Conservation (phyloP, 2,329 filamentous ascomycete genomes). For the Phaeophleospora eucalypticola region DNA sequence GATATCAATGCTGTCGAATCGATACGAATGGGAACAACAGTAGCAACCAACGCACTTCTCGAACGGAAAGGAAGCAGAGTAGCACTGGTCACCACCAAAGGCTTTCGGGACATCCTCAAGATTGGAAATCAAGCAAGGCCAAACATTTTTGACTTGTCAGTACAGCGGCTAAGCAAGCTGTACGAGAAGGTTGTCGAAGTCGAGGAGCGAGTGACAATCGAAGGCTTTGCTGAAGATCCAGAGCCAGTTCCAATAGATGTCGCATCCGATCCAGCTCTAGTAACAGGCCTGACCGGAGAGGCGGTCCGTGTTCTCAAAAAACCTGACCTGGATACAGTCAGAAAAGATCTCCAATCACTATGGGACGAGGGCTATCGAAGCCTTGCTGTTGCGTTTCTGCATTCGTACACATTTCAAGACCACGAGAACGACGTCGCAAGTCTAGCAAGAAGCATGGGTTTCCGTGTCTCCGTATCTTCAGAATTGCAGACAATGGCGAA, state of each 20-base stretch:
- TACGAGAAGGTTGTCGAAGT: constrained; percentile 78
- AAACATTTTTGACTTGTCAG: constrained; percentile 84
- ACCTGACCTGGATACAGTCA: constrained; percentile 29
- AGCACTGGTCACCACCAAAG: constrained; percentile 78
- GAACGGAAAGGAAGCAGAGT: constrained; percentile 84
- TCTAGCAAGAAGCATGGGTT: constrained; percentile 74
- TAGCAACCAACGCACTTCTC: constrained; percentile 82
- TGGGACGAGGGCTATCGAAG: constrained; percentile 67
- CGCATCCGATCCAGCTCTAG: constrained; percentile 14
- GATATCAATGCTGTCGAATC: constrained; percentile 18
- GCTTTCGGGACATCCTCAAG: constrained; percentile 76
- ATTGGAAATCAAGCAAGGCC: constrained; percentile 88
- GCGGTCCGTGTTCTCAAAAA: constrained; percentile 26
- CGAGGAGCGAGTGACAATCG: constrained; percentile 79
- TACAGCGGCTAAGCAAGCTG: constrained; percentile 75
- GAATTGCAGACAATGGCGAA: constrained; percentile 61
- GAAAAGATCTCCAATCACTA: constrained; percentile 56
- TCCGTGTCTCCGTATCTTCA: constrained; percentile 67
- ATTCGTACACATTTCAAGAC: constrained; percentile 75
- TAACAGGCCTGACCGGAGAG: constrained; percentile 28
- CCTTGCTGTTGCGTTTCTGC: constrained; percentile 82
- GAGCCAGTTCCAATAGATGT: constrained; percentile 33
- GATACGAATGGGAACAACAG: constrained; percentile 57
- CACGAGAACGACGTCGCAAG: constrained; percentile 73
- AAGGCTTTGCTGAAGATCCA: constrained; percentile 65